phyloP scores from a whole-genome alignment of 176 grass and related monocot species.

The Microstegium vimineum region DNA sequence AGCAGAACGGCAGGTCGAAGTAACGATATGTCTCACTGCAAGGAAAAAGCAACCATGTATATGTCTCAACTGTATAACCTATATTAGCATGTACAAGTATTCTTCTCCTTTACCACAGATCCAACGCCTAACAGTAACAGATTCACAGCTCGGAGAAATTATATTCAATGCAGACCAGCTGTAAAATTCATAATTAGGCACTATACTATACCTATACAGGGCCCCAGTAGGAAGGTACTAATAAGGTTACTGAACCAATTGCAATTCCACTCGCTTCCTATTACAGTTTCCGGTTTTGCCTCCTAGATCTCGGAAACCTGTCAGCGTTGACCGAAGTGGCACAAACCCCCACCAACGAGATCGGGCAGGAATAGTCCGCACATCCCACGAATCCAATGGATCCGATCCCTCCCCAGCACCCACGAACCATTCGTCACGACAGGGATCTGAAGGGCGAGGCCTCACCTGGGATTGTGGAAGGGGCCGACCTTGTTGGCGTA shows the following conservation, averaged over 20 bases:
- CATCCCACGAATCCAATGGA: slow-evolving; percentile 7
- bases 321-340: background rate
- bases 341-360: slow-evolving; percentile 3
- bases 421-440: background rate
- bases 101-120: slow-evolving; percentile 7
- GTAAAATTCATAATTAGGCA: background rate
- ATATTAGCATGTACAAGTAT: background rate
- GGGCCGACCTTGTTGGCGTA: slow-evolving; percentile 97
- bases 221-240: background rate
- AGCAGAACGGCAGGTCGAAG: slow-evolving; percentile 95
- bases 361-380: background rate
- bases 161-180: background rate
- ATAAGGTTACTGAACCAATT: background rate
- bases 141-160: background rate
- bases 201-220: background rate
- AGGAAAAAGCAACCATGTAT: slow-evolving; percentile 8
- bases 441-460: slow-evolving; percentile 17
- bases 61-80: background rate
- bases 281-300: background rate
- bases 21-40: slow-evolving; percentile 95
- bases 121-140: background rate
- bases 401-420: background rate
- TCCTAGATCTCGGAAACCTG: slow-evolving; percentile 5
- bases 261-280: background rate
- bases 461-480: slow-evolving; percentile 96